Evolutionary conservation across 306 rosid species (phyloP), one percentile per base, ranked within the genome.

Genomic region (Pyrus communis): DNA sequence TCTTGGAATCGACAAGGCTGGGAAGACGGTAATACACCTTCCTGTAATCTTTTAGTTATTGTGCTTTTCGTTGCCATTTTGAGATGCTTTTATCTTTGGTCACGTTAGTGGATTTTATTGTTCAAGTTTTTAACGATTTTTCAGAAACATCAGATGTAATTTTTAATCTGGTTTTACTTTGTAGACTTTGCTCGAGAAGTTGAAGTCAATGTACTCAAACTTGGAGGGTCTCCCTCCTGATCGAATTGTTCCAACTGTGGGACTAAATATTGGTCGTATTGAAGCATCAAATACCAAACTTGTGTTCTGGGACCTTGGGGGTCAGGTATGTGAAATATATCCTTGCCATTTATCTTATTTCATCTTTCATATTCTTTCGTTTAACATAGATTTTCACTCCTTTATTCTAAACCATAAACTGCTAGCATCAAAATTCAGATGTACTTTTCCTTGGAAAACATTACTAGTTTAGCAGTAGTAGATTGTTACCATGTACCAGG

Each of bases 261-360:
- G 99, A 71, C 93, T 96, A 77, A 96, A 96, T 79, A 96, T 96
- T 84, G 99, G 97, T 71, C 98, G 98, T 11, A 80, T 93, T 23
- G 99, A 96, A 87, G 98, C 85, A 75, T 78, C 91, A 66, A 93
- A 82, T 81, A 76, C 89, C 51, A 96, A 96, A 76, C 98, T 96
- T 73, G 89, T 96, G 66, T 93, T 93, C 78, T 96, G 99, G 99
- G 99, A 96, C 87, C 86, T 96, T 18, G 99, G 99, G 78, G 99
- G 99, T 77, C 99, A 96, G 99, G 99, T 91, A 91, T 80, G 86
- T 69, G 42, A 63, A 30, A 22, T 71, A 21, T 11, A 49, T 62
- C 30, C 27, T 4, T 11, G 10, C 70, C 13, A 19, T 19, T 33
- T n/a, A 66, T 17, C 22, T 63, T 17, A 31, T 15, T 30, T 30